Evolutionary conservation across 73 alveolate species (phyloP), one percentile per base, ranked within the genome.

Genomic region (Effrenium voratum): DNA sequence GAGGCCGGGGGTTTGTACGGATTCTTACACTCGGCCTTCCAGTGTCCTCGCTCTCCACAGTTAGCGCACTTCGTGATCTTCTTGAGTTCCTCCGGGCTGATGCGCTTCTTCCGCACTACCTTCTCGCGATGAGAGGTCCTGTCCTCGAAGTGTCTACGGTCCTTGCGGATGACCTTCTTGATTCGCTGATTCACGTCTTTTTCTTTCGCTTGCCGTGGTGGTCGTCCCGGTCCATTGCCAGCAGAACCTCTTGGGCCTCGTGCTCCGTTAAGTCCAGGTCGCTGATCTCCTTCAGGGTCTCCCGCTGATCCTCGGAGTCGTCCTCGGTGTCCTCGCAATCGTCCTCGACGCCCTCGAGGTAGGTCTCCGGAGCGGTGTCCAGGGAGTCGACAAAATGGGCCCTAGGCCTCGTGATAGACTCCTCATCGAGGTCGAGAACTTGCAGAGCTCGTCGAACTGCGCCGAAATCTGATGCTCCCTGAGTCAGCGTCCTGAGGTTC

Each of bases 41-140:
- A 77, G 44, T 77, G 90, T 16, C 90, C 90, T 43, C 66, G 60
- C 19, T 44, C 66, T 6, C 90, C 90, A 26, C 90, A 77, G 34
- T 77, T 77, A 45, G 68, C 26, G 44, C 90, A 77, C 46, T 66
- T 43, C 68, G 90, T 36, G 50, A 77, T 41, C 66, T 46, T 77
- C 44, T 45, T 77, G n/a, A 77, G 5, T 5, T 36, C 68, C 6
- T 41, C 60, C 45, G 26, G 24, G 77, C n/a, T 66, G 43, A 30
- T 66, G 13, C 77, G 24, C 1, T 41, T 36, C 43, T 30, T 19
- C 19, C 40, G 40, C 8, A 19, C 43, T 1, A 1, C 43, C 52
- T 38, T 73, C 36, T 38, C 83, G 16, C 52, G 55, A 3, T 50
- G 36, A 8, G 34, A 2, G 6, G 16, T 3, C 52, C 10, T 73